Conservation (phyloP, 805 yeast genomes). For the Candida andamanensis region DNA sequence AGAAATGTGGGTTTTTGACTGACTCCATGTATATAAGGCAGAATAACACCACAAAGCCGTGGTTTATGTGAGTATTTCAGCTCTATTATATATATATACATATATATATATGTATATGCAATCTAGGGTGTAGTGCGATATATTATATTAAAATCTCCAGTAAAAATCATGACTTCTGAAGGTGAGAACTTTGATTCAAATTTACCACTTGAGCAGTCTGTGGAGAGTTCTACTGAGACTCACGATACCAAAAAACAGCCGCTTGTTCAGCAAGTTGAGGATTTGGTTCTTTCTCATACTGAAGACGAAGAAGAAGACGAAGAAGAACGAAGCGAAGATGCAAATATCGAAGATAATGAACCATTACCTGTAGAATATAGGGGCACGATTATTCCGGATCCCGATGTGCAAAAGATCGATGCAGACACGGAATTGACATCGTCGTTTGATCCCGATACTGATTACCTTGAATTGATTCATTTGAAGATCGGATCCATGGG, state of each 20-base stretch:
- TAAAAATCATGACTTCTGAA: no score
- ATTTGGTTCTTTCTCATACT: slow-evolving; percentile 2
- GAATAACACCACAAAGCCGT: slow-evolving; percentile 1
- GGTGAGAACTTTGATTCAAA: no score
- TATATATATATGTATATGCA: no score
- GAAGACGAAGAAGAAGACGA: slow-evolving; percentile 17
- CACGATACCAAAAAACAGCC: no score
- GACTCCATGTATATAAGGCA: slow-evolving; percentile 5
- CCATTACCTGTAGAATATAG: slow-evolving; percentile 38
- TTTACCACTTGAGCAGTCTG: no score
- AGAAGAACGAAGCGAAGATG: slow-evolving; percentile 22
- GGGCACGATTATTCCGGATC: slow-evolving; percentile 42
- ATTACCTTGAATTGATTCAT: slow-evolving; percentile 62
- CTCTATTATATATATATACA: no score
- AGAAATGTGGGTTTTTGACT: no score
- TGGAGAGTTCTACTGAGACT: no score
- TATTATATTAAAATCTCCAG: no score
- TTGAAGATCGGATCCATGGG: slow-evolving; percentile 61
- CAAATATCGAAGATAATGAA: slow-evolving; percentile 15
- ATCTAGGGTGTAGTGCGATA: no score
- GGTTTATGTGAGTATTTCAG: no score
- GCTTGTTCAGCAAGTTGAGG: no score
- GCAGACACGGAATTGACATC: slow-evolving; percentile 65
- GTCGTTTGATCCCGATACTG: slow-evolving; percentile 53
- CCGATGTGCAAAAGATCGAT: slow-evolving; percentile 49